phyloP scores from a whole-genome alignment of 805 yeast species.

The Spathaspora gorwiae region DNA sequence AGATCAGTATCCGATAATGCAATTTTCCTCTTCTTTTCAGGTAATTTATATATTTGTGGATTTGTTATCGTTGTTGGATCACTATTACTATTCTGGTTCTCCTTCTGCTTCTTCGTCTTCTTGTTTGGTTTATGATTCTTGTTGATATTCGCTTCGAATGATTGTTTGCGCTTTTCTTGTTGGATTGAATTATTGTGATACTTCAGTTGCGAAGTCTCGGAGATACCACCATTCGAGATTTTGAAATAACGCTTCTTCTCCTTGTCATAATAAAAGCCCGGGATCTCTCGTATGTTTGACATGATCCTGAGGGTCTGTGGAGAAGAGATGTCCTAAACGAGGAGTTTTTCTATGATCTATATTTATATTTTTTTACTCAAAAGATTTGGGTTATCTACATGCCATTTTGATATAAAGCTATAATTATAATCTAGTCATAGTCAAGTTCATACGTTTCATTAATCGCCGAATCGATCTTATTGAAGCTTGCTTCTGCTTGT shows the following conservation, averaged over 20 bases:
- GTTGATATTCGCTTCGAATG: constrained; percentile 2
- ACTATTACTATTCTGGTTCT: not conserved
- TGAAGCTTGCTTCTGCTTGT: constrained; percentile 28
- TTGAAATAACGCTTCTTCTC: constrained; percentile 26
- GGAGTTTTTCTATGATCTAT: too few species aligned
- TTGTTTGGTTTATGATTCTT: not conserved
- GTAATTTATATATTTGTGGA: not conserved
- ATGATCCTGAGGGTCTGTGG: not conserved
- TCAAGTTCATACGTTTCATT: constrained; percentile 13
- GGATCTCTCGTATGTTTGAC: constrained; percentile 17
- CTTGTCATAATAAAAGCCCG: constrained; percentile 30
- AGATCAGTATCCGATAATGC: not conserved
- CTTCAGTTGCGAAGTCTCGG: constrained; percentile 6
- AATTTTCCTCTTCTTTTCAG: not conserved
- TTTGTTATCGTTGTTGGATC: not conserved
- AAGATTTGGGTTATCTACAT: too few species aligned
- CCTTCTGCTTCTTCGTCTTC: not conserved
- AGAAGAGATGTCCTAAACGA: too few species aligned
- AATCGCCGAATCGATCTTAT: constrained; percentile 15
- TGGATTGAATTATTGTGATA: constrained; percentile 28
- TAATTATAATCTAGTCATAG: not conserved
- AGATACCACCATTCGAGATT: constrained; percentile 24
- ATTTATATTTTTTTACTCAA: too few species aligned
- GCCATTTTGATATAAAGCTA: too few species aligned
- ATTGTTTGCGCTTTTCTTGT: constrained; percentile 15